These are phyloP conservation scores for Diaporthe nobilis DNA, from an alignment of 2,329 filamentous ascomycete species.

Conservation along the genomic window DNA sequence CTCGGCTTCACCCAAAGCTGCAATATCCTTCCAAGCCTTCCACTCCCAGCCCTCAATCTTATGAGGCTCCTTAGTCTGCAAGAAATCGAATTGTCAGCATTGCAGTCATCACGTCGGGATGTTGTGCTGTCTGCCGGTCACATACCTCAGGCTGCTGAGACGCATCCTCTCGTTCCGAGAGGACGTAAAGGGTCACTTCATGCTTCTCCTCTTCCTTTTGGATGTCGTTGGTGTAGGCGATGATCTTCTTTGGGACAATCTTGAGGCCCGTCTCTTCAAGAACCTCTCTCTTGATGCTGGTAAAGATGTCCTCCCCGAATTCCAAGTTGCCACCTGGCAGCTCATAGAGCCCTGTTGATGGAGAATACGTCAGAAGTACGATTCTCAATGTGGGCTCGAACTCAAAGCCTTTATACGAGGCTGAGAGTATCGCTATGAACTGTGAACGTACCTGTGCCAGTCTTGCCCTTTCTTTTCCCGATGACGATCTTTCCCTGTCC, in stretches of 20 bases:
- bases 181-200: slow-evolving; percentile 81
- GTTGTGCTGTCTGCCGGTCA: slow-evolving; percentile 45
- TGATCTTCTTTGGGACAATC: slow-evolving; percentile 65
- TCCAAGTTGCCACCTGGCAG: slow-evolving; percentile 84
- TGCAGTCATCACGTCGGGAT: not conserved
- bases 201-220: slow-evolving; percentile 73
- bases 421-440: no score
- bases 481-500: slow-evolving; percentile 56
- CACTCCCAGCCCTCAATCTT: slow-evolving; percentile 68
- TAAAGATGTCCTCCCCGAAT: slow-evolving; percentile 72
- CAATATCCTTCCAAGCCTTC: slow-evolving; percentile 62
- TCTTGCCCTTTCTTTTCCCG: slow-evolving; percentile 60
- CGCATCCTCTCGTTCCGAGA: slow-evolving; percentile 64
- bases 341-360: slow-evolving; percentile 60
- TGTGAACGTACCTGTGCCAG: slow-evolving; percentile 57
- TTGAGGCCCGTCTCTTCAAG: slow-evolving; percentile 78
- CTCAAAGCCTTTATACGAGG: no score
- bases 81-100: slow-evolving; percentile 24
- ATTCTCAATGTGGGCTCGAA: not conserved
- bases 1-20: slow-evolving; percentile 50
- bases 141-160: slow-evolving; percentile 67
- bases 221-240: slow-evolving; percentile 77
- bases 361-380: not conserved
- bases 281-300: slow-evolving; percentile 76
- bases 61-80: slow-evolving; percentile 59